phyloP scores from a whole-genome alignment of 2,329 filamentous ascomycete species.

The Cephalotrichum gorgonifer region DNA sequence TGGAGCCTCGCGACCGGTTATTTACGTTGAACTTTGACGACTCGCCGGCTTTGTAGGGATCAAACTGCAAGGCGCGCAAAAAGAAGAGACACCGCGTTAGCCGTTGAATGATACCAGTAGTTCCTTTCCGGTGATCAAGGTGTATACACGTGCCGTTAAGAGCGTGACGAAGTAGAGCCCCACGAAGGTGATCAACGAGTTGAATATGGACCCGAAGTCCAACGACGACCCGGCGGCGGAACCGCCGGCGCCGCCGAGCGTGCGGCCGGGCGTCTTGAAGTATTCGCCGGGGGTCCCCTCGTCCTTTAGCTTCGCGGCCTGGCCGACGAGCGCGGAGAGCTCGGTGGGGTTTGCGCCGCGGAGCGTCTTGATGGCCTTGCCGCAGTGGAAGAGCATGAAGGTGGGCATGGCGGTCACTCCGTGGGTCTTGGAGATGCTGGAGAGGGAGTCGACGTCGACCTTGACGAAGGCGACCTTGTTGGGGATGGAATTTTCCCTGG shows the following conservation, averaged over 20 bases:
- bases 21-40: slow-evolving; percentile 48
- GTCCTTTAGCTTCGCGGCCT: slow-evolving; percentile 45
- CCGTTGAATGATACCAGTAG: slow-evolving; percentile 12
- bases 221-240: slow-evolving; percentile 12
- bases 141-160: slow-evolving; percentile 39
- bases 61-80: slow-evolving; percentile 32
- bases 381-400: slow-evolving; percentile 80
- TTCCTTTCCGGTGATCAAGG: neutral
- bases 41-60: slow-evolving; percentile 51
- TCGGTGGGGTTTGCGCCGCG: slow-evolving; percentile 70
- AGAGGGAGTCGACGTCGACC: slow-evolving; percentile 79
- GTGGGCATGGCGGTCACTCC: slow-evolving; percentile 84
- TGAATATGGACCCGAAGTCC: slow-evolving; percentile 34
- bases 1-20: slow-evolving; percentile 19
- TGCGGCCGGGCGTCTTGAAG: slow-evolving; percentile 47
- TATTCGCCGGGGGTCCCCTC: slow-evolving; percentile 31
- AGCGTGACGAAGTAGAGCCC: slow-evolving; percentile 52
- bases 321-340: slow-evolving; percentile 67
- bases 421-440: slow-evolving; percentile 66
- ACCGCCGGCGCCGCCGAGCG: slow-evolving; percentile 43
- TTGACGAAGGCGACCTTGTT: slow-evolving; percentile 83
- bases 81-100: neutral
- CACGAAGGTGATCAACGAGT: slow-evolving; percentile 42
- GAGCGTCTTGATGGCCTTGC: slow-evolving; percentile 63
- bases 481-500: slow-evolving; percentile 67